Percentiles rank a stretch among this genome's conserved stretches.
Evolutionary conservation across 371 early-diverging fungal species (phyloP).

Genomic region (Haplosporangium sp.): DNA sequence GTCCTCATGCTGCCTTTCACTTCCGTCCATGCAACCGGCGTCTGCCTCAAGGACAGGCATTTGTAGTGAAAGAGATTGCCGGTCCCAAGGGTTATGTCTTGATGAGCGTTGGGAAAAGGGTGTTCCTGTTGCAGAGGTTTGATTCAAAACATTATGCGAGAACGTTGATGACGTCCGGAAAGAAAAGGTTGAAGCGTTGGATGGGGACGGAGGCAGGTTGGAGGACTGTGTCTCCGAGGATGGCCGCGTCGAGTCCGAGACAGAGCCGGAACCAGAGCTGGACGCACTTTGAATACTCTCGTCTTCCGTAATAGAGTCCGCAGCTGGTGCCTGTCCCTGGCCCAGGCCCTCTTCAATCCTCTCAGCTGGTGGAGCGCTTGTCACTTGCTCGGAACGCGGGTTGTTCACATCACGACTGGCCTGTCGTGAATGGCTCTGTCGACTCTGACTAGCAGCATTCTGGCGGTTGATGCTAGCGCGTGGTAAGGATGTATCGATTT

Average conservation of each 20-base stretch:
- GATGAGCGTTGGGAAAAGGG: constrained; percentile 34
- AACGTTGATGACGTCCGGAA: constrained; percentile 37
- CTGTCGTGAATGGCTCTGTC: constrained; percentile 11
- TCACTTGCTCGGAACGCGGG: background rate
- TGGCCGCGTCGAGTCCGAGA: constrained; percentile 26
- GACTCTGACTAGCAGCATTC: constrained; percentile 1
- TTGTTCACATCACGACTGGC: constrained; percentile 1
- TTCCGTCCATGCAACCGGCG: background rate
- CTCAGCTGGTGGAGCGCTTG: too few relatives aligned
- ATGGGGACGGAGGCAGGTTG: constrained; percentile 21
- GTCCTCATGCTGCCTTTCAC: background rate
- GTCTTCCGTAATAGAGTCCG: too few relatives aligned
- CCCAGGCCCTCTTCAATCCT: background rate
- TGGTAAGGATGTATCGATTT: constrained; percentile 31
- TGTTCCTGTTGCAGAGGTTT: constrained; percentile 12
- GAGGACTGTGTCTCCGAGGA: constrained; percentile 16
- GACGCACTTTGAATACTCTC: too few relatives aligned
- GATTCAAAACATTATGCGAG: constrained; percentile 20
- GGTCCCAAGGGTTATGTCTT: constrained; percentile 25
- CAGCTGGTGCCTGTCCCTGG: background rate
- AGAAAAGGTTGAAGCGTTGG: constrained; percentile 38
- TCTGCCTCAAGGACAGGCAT: constrained; percentile 36
- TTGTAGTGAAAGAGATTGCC: constrained; percentile 28
- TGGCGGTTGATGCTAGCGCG: constrained; percentile 19
- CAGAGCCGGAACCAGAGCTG: constrained; percentile 17